Evolutionary conservation across 2,329 filamentous ascomycete genomes (phyloP), one percentile per base, ranked within the genome.

Genomic region (Alternaria solani): DNA sequence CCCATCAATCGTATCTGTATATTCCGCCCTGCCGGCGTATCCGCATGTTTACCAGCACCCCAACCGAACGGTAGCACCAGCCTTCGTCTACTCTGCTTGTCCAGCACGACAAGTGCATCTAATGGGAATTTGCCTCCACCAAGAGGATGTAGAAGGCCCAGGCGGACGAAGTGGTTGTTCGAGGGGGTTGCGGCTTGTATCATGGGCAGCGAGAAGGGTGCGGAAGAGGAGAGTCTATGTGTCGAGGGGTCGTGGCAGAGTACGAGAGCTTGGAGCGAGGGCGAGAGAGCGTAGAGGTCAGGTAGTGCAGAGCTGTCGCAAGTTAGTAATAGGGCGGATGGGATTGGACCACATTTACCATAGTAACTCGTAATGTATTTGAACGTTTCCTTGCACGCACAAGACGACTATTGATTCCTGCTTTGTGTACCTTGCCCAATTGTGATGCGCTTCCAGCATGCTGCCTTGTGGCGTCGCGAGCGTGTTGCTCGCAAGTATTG

Each of bases 11-110:
- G 57, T 25, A 62, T 59, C 53, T 74, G 71, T 59, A 79, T 75
- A 12, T 66, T 68, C 16, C 65, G 61, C 7, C 76, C 77, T 2
- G 71, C 75, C 20, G 67, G 68, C 7, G 71, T 76, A 7, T 44
- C 66, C 18, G 69, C 76, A 61, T 78, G 76, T 41, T 72, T 71
- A 5, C 78, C 78, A 26, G 77, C 78, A 14, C 81, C 80, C 81
- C 81, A 82, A 2, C 80, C 80, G 61, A 82, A 79, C 1, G 81
- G 81, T 48, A 83, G 62, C 12, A 82, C 74, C 54, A 82, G 67
- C 51, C 81, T 74, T 23, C 79, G 70, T 38, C 75, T 70, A 1
- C 75, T 75, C 12, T 66, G 66, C 5, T 61, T 63, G 61, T 83
- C 81, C 3, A 82, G 57, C 2, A 82, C 76, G 5, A 81, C 80